Conservation (phyloP, 2,329 filamentous ascomycete species). For the Didymella pinodella region DNA sequence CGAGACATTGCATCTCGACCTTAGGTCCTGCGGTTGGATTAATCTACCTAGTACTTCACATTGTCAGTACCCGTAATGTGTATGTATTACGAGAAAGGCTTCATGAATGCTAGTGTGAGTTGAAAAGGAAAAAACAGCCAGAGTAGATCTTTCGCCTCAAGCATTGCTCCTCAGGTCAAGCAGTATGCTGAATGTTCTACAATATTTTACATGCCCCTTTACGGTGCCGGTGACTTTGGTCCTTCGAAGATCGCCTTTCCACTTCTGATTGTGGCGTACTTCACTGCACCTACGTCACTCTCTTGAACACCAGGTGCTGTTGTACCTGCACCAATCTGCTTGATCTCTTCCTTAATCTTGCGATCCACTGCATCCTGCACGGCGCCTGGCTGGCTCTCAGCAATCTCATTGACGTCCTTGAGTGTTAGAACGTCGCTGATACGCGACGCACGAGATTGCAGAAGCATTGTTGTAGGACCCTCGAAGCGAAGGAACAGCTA, state of each 20-base stretch:
- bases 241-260: conserved; percentile 42
- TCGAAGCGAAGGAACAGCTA: conserved; percentile 86
- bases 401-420: conserved; percentile 88
- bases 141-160: conserved; percentile 10
- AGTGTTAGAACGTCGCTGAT: conserved; percentile 79
- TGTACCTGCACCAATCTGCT: conserved; percentile 37
- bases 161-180: background rate
- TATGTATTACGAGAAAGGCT: background rate
- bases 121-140: background rate
- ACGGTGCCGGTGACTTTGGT: conserved; percentile 15
- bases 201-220: conserved; percentile 21
- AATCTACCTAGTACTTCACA: background rate
- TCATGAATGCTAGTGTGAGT: background rate
- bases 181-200: conserved; percentile 18
- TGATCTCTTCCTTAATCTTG: conserved; percentile 50
- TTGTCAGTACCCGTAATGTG: no score
- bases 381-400: conserved; percentile 77
- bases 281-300: conserved; percentile 28
- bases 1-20: background rate
- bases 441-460: conserved; percentile 85
- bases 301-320: conserved; percentile 28
- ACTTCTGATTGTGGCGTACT: conserved; percentile 38
- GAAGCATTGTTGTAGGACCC: conserved; percentile 82
- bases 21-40: background rate
- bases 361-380: conserved; percentile 62